phyloP scores from a whole-genome alignment of 441 rosid species.

The Eruca vesicaria region DNA sequence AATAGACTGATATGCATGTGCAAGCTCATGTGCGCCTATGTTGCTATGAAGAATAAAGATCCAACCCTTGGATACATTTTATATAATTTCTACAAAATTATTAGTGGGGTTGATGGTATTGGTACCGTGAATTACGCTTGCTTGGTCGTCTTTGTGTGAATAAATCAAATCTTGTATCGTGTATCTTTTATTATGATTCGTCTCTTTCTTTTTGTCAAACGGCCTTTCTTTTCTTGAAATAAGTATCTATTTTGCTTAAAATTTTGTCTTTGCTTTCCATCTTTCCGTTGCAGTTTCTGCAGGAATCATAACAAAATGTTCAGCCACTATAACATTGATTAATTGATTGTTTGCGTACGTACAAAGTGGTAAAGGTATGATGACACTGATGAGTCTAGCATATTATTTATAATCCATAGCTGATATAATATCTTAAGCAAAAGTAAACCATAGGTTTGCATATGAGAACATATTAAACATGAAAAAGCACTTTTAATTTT shows the following conservation, averaged over 20 bases:
- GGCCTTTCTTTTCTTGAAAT: conserved; percentile 13
- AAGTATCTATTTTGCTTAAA: neutral
- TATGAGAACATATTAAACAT: neutral
- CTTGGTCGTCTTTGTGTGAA: conserved; percentile 1
- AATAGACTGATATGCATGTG: conserved; percentile 23
- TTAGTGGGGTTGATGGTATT: conserved; percentile 27
- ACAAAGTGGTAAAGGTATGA: neutral
- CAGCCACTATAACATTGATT: too few relatives aligned
- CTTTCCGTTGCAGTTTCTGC: neutral
- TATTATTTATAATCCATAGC: neutral
- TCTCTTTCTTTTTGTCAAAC: conserved; percentile 17
- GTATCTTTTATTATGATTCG: conserved; percentile 4
- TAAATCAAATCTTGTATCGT: conserved; percentile 23
- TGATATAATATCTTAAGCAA: neutral
- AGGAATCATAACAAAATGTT: neutral
- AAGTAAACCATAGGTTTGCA: neutral
- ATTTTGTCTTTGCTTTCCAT: neutral
- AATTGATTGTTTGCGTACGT: neutral
- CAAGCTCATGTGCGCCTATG: conserved; percentile 26
- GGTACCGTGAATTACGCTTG: conserved; percentile 34
- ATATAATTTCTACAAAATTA: conserved; percentile 15
- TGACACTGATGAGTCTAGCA: neutral
- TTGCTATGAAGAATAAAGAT: conserved; percentile 18
- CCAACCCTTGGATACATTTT: conserved; percentile 1
- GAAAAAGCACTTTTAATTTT: conserved; percentile 3